phyloP scores from a whole-genome alignment of 1,284 basidiomycete genomes.

The Leccinum brunneo-olivaceum region DNA sequence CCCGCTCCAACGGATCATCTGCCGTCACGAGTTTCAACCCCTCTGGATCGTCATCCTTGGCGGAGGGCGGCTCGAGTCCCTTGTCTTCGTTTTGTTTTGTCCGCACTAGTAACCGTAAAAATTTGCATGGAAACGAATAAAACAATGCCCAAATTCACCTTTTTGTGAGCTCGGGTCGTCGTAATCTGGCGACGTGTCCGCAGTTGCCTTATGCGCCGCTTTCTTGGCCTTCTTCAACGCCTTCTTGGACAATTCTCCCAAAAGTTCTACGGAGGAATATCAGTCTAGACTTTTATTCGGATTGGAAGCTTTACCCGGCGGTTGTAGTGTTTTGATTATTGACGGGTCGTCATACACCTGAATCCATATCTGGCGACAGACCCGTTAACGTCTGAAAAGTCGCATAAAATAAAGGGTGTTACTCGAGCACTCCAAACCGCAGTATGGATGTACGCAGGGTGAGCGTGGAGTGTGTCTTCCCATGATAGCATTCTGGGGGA shows the following conservation, averaged over 20 bases:
- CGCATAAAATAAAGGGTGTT: slow-evolving; percentile 17
- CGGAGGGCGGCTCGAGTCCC: slow-evolving; percentile 55
- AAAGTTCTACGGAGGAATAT: slow-evolving; percentile 47
- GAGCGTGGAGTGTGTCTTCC: slow-evolving; percentile 75
- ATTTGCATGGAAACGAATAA: slow-evolving; percentile 10
- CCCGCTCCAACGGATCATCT: slow-evolving; percentile 70
- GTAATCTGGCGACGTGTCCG: slow-evolving; percentile 53
- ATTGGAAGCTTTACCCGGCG: slow-evolving; percentile 17
- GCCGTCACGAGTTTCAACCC: slow-evolving; percentile 66
- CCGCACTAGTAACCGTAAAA: slow-evolving; percentile 17
- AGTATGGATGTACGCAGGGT: slow-evolving; percentile 74
- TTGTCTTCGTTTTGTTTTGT: slow-evolving; percentile 60
- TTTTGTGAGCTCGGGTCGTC: slow-evolving; percentile 29
- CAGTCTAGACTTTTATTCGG: slow-evolving; percentile 3
- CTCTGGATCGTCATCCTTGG: slow-evolving; percentile 80
- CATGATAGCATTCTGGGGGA: slow-evolving; percentile 65
- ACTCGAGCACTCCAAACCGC: slow-evolving; percentile 66
- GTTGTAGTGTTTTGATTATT: slow-evolving; percentile 39
- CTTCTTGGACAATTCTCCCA: slow-evolving; percentile 55
- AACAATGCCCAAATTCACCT: slow-evolving; percentile 32
- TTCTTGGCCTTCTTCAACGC: slow-evolving; percentile 90
- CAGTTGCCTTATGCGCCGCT: slow-evolving; percentile 63
- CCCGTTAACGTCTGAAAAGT: slow-evolving; percentile 12
- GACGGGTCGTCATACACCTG: slow-evolving; percentile 70
- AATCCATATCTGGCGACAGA: slow-evolving; percentile 59